Base-by-base conservation (phyloP, 352 stramenopile genomes). In the Peronospora farinosa region DNA sequence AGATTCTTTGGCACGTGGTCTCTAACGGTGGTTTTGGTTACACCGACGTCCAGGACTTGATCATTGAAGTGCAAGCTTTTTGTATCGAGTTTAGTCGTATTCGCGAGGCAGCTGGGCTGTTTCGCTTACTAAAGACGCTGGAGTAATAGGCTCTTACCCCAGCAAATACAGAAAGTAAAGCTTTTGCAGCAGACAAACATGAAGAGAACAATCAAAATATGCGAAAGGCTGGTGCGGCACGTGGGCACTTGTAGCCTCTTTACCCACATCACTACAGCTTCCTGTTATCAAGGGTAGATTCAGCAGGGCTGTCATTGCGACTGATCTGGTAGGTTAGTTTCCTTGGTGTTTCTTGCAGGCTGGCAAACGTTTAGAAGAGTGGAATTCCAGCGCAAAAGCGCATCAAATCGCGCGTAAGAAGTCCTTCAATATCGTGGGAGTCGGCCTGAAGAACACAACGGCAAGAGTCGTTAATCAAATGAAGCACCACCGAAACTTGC, bases 31-130 rank as follows among this genome's bases (percentile, higher is more conserved):
- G 31, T 31, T 33, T 51, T 65, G 23, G 49, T 21, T 48, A 25
- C 43, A n/a, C 7, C 40, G n/a, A 25, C 42, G 31, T 64, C 23
- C 54, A 96, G 74, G 95, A 98, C 67, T 80, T 98, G 60, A 98
- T 98, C 69, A 97, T 98, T 69, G 96, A 98, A 67, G 88, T 98
- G 32, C 95, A 99, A 68, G 89, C 96, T 53, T 99, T 99, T 78
- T 99, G 96, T 78, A 98, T 99, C 64, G 93, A 98, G 72, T 98
- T 98, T 83, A 97, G 90, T 67, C 83, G 95, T 40, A 98, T 98
- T 65, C 83, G 93, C 44, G 96, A 99, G 70, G 96, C 96, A 48
- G 91, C 94, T 19, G 88, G 87, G 28, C 75, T 99, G 32, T 99
- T 98, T 57, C 93, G 95, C 63, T 80, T 98, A 67, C 77, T 99